These are phyloP conservation scores for Xylariales sp. DNA, from an alignment of 2,329 filamentous ascomycete species.

Conservation along the genomic window DNA sequence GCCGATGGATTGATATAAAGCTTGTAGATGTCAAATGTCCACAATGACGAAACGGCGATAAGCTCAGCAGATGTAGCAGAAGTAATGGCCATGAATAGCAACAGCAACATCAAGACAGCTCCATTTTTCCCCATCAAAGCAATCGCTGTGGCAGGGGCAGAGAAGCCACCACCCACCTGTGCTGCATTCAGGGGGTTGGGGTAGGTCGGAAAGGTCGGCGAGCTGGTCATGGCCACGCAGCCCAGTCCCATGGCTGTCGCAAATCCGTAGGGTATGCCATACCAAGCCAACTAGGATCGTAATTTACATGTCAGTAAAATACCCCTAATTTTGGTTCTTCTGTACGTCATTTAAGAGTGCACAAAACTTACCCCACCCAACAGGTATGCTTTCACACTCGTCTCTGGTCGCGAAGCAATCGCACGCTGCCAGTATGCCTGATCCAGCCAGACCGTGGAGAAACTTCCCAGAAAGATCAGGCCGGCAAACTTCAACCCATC, in stretches of 20 bases:
- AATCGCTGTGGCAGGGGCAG: conserved; percentile 24
- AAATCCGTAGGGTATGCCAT: conserved; percentile 30
- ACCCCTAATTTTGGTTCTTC: too few relatives aligned
- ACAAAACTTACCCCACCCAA: too few relatives aligned
- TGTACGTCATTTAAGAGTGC: too few relatives aligned
- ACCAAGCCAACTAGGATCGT: conserved; percentile 33
- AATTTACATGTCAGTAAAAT: too few relatives aligned
- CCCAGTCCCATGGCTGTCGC: conserved; percentile 30
- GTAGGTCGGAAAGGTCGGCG: conserved; percentile 16
- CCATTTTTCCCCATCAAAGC: conserved; percentile 31
- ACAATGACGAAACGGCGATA: conserved; percentile 32
- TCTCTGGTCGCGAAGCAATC: conserved; percentile 34
- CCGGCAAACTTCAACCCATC: conserved; percentile 31
- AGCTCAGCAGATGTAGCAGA: conserved; percentile 37
- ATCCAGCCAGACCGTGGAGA: conserved; percentile 32
- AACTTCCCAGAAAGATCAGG: conserved; percentile 30
- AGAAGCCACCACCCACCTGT: conserved; percentile 26
- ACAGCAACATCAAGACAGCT: conserved; percentile 27
- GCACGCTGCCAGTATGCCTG: conserved; percentile 41
- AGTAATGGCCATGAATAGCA: conserved; percentile 44
- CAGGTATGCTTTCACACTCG: conserved; percentile 34
- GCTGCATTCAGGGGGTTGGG: conserved; percentile 22
- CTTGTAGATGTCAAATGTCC: conserved; percentile 36
- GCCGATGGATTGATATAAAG: conserved; percentile 29
- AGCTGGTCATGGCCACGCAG: conserved; percentile 24